Evolutionary conservation across 257 asterid species (phyloP).

Genomic region (Solanum lycopersicoides): DNA sequence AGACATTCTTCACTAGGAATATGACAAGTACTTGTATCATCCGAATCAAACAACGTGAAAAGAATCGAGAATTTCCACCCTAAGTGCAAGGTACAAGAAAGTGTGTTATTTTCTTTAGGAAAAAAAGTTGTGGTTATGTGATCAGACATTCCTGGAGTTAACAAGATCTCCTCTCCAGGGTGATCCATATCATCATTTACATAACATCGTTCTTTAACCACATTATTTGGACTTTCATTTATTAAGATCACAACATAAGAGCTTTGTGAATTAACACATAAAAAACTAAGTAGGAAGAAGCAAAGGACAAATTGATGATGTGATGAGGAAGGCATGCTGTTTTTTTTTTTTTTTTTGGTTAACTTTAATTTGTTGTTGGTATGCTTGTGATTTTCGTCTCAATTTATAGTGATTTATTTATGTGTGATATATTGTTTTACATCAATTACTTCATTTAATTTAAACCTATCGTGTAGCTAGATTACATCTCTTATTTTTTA

Average conservation of each 20-base stretch:
- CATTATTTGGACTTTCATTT: too few relatives aligned
- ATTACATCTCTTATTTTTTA: too few relatives aligned
- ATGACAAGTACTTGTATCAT: neutral
- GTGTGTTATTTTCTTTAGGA: neutral
- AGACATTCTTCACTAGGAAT: neutral
- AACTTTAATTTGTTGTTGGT: too few relatives aligned
- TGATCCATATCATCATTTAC: too few relatives aligned
- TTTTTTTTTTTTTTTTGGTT: too few relatives aligned
- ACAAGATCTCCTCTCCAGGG: neutral
- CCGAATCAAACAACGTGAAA: neutral
- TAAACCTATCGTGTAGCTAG: neutral
- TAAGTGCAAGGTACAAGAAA: neutral
- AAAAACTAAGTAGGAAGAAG: too few relatives aligned
- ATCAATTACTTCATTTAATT: neutral
- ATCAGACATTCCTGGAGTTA: neutral
- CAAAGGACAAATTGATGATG: too few relatives aligned
- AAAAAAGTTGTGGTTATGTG: neutral
- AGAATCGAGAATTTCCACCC: neutral
- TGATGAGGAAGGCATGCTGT: too few relatives aligned
- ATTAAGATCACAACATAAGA: too few relatives aligned
- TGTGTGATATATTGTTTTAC: neutral
- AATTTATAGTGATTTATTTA: neutral
- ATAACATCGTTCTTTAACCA: too few relatives aligned
- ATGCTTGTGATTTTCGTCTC: neutral
- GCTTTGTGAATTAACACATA: too few relatives aligned